Evolutionary conservation across 2,329 filamentous ascomycete species (phyloP), one percentile per base, ranked within the genome.

Genomic region (Fusarium sp.): DNA sequence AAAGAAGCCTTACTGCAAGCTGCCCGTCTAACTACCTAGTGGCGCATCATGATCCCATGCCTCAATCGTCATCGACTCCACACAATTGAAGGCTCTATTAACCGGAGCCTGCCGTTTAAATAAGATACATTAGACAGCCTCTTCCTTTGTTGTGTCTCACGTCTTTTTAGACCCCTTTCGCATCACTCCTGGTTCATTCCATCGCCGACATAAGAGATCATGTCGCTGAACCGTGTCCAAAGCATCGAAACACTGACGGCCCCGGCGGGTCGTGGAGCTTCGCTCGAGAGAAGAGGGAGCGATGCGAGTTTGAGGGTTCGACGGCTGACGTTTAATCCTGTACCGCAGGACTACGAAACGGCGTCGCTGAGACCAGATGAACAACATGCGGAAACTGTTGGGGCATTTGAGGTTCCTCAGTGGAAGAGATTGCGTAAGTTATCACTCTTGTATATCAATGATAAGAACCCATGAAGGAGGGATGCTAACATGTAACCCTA

Each of bases 251-350:
- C 84, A 21, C 83, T 86, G 34, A 64, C 70, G 21, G 62, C 62
- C 36, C 69, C 57, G 30, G 59, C 55, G 10, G 53, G 66, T 30
- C 81, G 74, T 30, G 66, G 71, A 21, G 61, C 71, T 45, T 45
- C 51, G 19, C 57, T 67, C 24, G 68, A 74, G 46, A 74, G 77
- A 49, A 78, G 82, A 40, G 79, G 77, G 43, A 82, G 82, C 12
- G 81, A 82, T 66, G 80, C 82, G 28, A 85, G 83, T 45, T 63
- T 81, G 19, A 81, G 83, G 28, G 79, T 82, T 12, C 80, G 82
- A 47, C 83, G 82, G 58, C 77, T 87, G 45, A 85, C 78, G 67
- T 87, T 87, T 74, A 87, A 86, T 70, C 84, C 85, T 9, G 74
- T 87, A 20, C 85, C 85, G 6, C 81, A 85, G 54, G 80, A 81